Evolutionary conservation across 2,329 filamentous ascomycete species (phyloP), one percentile per base, ranked within the genome.

Genomic region (Botrytis elliptica): DNA sequence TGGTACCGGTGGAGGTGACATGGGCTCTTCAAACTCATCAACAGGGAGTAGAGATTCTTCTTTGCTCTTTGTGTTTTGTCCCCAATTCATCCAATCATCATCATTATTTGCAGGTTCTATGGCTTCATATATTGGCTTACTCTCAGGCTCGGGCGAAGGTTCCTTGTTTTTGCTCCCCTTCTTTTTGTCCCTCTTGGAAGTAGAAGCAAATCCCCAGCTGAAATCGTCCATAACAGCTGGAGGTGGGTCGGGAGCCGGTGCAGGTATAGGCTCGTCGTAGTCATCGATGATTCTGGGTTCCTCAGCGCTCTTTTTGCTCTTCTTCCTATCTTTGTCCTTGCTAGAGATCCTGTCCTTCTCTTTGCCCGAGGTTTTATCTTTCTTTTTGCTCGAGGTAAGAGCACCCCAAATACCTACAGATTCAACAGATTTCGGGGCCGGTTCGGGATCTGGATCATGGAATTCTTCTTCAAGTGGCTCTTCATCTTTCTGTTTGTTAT

Each of bases 251-350:
- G 55, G 66, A 33, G 44, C 72, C 25, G 81, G 76, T 75, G 69
- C 76, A 18, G 83, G 74, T n/a, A 74, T 68, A 57, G 64, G 49
- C 16, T 69, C 44, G 20, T 38, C 36, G 52, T 57, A 44, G 38
- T 74, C 72, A 46, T 76, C 67, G 18, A 67, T 44, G 10, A 71
- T 70, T 44, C 71, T 70, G 33, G 63, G 66, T n/a, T 66, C 46
- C 38, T 77, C 73, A 10, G 75, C 74, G 57, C 44, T 80, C 79
- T 70, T 73, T 10, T 73, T 65, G 65, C 82, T 76, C 81, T 87
- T 86, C 82, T 87, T 88, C 76, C 81, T 82, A 68, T 81, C 83
- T 73, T 82, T 82, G 59, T 82, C 83, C 74, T 81, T 75, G 63
- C 55, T 75, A 64, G 78, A 60, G 9, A 49, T 67, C 29, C 77